Evolutionary conservation across 306 rosid species (phyloP).

Genomic region (Castanea sativa): DNA sequence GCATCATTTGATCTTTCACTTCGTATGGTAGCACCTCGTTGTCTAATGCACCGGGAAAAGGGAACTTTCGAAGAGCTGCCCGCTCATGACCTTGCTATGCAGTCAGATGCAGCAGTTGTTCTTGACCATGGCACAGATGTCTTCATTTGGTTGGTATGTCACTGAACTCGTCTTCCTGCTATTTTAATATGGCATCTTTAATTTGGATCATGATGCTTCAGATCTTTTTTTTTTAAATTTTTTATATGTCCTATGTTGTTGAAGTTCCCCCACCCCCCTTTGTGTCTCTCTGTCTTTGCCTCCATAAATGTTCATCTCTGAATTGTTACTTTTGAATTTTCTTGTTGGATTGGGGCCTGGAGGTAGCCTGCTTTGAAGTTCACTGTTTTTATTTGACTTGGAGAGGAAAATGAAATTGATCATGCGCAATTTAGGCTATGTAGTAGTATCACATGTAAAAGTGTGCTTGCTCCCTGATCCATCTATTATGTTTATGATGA

Average conservation of each 20-base stretch:
- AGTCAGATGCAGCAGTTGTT: conserved; percentile 91
- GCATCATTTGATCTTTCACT: conserved; percentile 89
- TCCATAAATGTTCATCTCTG: no score
- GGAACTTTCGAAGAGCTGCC: conserved; percentile 94
- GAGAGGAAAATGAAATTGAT: neutral
- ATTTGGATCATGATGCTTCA: neutral
- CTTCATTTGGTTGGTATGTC: conserved; percentile 92
- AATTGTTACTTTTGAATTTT: neutral
- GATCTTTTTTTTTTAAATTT: neutral
- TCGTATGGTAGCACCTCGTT: conserved; percentile 94
- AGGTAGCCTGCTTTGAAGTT: neutral
- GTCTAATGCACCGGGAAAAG: conserved; percentile 92
- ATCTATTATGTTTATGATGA: neutral
- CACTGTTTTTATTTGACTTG: neutral
- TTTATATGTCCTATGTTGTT: neutral
- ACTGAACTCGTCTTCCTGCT: conserved; percentile 10
- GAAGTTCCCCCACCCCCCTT: neutral
- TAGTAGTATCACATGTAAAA: neutral
- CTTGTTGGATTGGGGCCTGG: neutral
- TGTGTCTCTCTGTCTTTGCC: neutral
- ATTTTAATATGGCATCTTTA: neutral
- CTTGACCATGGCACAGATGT: conserved; percentile 92
- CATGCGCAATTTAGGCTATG: neutral
- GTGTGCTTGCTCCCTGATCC: neutral
- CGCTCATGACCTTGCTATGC: conserved; percentile 95